phyloP scores from a whole-genome alignment of 139 green algal species.

The Micractinium sp. region DNA sequence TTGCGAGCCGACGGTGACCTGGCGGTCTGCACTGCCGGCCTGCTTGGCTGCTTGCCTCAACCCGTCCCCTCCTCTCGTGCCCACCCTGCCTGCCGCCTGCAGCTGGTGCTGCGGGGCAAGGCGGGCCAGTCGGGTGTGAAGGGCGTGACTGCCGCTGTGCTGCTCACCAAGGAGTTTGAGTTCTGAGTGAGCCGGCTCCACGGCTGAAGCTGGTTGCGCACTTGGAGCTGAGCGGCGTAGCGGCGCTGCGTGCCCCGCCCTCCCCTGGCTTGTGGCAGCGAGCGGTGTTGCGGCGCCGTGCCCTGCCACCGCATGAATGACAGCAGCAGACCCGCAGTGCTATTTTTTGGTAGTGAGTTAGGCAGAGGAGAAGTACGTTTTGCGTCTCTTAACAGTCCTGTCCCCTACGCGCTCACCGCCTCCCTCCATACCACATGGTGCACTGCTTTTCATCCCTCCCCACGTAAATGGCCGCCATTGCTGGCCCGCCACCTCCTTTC shows the following conservation, averaged over 20 bases:
- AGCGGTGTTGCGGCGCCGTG: neutral
- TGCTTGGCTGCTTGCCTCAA: neutral
- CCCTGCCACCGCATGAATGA: neutral
- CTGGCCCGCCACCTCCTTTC: neutral
- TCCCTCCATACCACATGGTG: neutral
- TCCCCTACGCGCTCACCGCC: neutral
- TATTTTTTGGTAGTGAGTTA: slow-evolving; percentile 2
- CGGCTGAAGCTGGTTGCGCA: neutral
- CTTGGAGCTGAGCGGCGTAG: neutral
- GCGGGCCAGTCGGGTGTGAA: neutral
- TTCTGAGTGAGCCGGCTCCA: neutral
- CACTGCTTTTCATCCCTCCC: slow-evolving; percentile 5
- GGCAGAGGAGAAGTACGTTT: neutral
- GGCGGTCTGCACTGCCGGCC: too few species aligned
- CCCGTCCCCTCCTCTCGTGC: too few species aligned
- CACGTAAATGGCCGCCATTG: neutral
- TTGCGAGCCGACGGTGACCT: too few species aligned
- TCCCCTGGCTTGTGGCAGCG: neutral
- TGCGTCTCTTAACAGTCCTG: neutral
- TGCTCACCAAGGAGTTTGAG: slow-evolving; percentile 37
- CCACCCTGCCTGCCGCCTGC: neutral
- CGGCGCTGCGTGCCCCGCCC: neutral
- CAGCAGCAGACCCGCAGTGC: neutral
- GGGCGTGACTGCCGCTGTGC: neutral
- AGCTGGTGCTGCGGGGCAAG: slow-evolving; percentile 19